Evolutionary conservation across 768 basidiomycete genomes (phyloP), one percentile per base, ranked within the genome.

Genomic region (Amanita polypyramis): DNA sequence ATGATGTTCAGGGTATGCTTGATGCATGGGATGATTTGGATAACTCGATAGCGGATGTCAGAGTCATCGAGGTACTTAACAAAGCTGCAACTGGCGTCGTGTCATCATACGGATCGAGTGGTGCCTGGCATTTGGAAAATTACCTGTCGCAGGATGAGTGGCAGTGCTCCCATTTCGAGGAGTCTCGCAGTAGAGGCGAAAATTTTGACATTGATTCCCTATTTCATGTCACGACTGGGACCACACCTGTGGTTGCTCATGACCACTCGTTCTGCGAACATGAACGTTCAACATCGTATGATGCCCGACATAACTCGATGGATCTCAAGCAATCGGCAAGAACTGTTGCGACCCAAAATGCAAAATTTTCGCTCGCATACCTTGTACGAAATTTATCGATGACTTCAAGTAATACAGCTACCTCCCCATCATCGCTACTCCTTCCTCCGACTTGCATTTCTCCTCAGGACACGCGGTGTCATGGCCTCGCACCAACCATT

Each of bases 11-110:
- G 54, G 75, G 75, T 10, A 73, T 82, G 64, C 60, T 85, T 37
- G 80, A 83, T 48, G 76, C 76, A 14, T 87, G 83, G 83, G 84
- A 85, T 44, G 73, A 75, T 53, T 69, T 79, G 50, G 79, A 82
- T 55, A 56, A 60, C 47, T 58, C 64, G 55, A 55, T 70, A 32
- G 67, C 66, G 2, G 72, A 69, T 20, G 57, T 69, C 20, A 69
- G 68, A 47, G 68, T 74, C 17, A 66, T 71, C n/a, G 64, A 70
- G 45, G 62, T 74, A 5, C 56, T 69, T 29, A 61, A 65, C 6
- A 64, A 67, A 51, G 70, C 68, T 5, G 65, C 66, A 3, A 62
- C 64, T 2, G 52, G 55, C 33, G 52, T 54, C 3, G 52, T 62
- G 21, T 61, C 66, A 36, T 56, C 60, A 5, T 56, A 19, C 15